phyloP scores from a whole-genome alignment of 2,329 filamentous ascomycete species.

The Phoma sp. region DNA sequence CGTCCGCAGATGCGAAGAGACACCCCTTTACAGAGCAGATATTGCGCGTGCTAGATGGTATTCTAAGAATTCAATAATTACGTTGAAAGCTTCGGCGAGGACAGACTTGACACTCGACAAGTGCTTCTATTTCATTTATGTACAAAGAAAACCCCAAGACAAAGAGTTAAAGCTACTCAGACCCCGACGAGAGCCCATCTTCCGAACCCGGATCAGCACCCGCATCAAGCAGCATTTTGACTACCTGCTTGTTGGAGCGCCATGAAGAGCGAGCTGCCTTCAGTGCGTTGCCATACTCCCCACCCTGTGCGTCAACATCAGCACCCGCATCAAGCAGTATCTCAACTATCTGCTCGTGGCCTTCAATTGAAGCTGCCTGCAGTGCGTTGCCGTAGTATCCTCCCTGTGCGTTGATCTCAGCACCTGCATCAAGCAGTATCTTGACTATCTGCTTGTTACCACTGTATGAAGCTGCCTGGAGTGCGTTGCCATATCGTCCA shows the following conservation, averaged over 20 bases:
- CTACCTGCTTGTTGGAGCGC: background rate
- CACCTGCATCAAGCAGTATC: slow-evolving; percentile 1
- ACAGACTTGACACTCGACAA: no score
- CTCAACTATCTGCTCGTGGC: background rate
- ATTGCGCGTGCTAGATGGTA: no score
- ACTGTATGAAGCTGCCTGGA: background rate
- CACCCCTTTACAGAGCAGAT: no score
- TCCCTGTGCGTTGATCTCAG: background rate
- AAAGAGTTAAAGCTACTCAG: background rate
- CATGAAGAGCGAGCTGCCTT: background rate
- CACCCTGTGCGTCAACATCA: slow-evolving; percentile 4
- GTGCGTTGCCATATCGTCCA: slow-evolving; percentile 2
- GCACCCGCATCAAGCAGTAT: background rate
- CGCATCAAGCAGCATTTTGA: slow-evolving; percentile 4
- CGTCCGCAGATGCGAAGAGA: no score
- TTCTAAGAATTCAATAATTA: no score
- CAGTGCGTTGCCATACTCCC: background rate
- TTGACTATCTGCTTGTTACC: slow-evolving; percentile 1
- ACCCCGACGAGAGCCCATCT: background rate
- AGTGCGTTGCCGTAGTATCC: no score
- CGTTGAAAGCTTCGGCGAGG: no score
- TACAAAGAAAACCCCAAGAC: no score
- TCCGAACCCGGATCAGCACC: no score
- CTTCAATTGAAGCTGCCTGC: no score
- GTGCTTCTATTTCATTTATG: no score